These are phyloP conservation scores for Sindora glabra DNA, from an alignment of 306 rosid genomes.

Conservation along the genomic window DNA sequence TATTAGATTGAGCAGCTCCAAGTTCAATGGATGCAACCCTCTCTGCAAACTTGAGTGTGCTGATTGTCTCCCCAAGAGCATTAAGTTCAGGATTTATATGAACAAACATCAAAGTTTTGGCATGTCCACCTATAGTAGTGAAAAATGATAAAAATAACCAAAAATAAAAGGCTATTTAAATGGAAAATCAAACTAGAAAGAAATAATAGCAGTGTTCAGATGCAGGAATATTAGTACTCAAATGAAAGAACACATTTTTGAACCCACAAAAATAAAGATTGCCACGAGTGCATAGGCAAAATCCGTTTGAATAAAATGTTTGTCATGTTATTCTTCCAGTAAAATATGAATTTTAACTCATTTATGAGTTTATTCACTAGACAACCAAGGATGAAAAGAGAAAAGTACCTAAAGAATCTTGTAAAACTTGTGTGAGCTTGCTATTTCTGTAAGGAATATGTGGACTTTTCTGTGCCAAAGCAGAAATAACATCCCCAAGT, in stretches of 20 bases:
- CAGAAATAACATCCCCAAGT: constrained; percentile 90
- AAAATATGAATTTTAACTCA: not conserved
- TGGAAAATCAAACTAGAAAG: not conserved
- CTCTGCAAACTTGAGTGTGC: constrained; percentile 96
- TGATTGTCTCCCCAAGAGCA: constrained; percentile 87
- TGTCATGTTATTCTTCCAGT: not conserved
- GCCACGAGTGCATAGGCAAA: not conserved
- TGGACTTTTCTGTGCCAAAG: constrained; percentile 89
- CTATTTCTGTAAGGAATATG: constrained; percentile 96
- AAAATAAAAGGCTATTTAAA: not conserved
- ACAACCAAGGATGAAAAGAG: too few relatives aligned
- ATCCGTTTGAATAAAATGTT: not conserved
- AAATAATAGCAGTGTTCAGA: not conserved
- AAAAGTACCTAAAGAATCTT: constrained; percentile 98
- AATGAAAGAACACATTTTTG: not conserved
- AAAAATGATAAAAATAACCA: not conserved
- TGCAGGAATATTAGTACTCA: not conserved
- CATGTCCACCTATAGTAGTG: constrained; percentile 70
- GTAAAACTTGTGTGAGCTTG: constrained; percentile 93
- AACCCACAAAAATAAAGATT: not conserved
- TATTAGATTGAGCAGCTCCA: constrained; percentile 85
- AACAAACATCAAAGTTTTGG: constrained; percentile 97
- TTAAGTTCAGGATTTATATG: constrained; percentile 86
- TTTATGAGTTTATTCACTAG: too few relatives aligned
- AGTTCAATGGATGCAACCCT: constrained; percentile 92